These are phyloP conservation scores for Phaseolus coccineus DNA, from an alignment of 331 rosid species.

Conservation along the genomic window DNA sequence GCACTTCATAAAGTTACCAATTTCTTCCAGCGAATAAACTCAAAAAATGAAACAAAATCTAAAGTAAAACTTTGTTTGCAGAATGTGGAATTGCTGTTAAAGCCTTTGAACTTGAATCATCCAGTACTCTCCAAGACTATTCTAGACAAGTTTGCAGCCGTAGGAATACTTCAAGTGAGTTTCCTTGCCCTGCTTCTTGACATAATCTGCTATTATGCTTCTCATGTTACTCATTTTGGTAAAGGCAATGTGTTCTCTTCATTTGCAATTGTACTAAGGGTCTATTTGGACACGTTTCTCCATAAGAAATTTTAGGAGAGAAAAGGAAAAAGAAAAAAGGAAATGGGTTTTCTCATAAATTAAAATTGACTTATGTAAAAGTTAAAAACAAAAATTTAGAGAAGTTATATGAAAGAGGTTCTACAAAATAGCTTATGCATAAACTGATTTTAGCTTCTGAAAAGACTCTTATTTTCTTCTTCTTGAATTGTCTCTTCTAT, in stretches of 20 bases:
- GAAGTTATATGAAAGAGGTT: too few relatives aligned
- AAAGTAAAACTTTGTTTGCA: slow-evolving; percentile 39
- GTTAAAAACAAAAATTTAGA: too few relatives aligned
- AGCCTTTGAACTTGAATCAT: slow-evolving; percentile 60
- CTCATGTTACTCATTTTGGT: slow-evolving; percentile 18
- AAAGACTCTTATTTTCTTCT: too few relatives aligned
- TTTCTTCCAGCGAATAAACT: slow-evolving; percentile 27
- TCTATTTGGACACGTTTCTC: too few relatives aligned
- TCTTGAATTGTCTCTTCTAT: too few relatives aligned
- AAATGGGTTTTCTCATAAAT: too few relatives aligned
- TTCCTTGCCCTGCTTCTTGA: slow-evolving; percentile 24
- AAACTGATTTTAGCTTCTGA: too few relatives aligned
- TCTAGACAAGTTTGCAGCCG: slow-evolving; percentile 93
- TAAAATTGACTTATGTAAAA: too few relatives aligned
- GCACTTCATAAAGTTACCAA: background rate
- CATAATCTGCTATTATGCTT: slow-evolving; percentile 17
- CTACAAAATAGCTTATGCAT: background rate
- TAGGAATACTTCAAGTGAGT: slow-evolving; percentile 85
- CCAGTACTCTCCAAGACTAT: slow-evolving; percentile 65
- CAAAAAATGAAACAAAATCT: slow-evolving; percentile 31
- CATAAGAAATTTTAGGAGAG: too few relatives aligned
- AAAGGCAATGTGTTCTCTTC: slow-evolving; percentile 30
- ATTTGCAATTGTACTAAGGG: slow-evolving; percentile 11
- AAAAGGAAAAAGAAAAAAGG: too few relatives aligned
- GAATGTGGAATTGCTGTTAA: slow-evolving; percentile 70